Evolutionary conservation across 345 rosid genomes (phyloP), one percentile per base, ranked within the genome.

Genomic region (Fremontodendron californicum): DNA sequence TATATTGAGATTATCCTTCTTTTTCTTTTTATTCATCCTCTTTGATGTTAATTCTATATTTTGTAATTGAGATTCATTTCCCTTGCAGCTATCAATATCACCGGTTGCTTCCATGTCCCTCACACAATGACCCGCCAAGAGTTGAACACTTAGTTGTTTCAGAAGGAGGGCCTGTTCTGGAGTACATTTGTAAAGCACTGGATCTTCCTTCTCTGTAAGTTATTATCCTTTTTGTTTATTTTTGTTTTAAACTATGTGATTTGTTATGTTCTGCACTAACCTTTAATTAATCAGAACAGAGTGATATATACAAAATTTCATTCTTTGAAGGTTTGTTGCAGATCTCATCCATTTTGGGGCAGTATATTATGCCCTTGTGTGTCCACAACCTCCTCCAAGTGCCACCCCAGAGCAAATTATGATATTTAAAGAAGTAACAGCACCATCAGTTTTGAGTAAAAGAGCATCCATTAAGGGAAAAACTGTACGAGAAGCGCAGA

Each of bases 261-360:
- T 68, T 0, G 8, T 46, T 19, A 12, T 58, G 43, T 81, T 60
- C 9, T 42, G 8, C 40, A 19, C 4, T 71, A 75, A 9, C 64
- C 39, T 75, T 27, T 43, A 58, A 48, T 77, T 45, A 49, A 75
- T 70, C 54, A 48, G 69, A 71, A 70, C 75, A 61, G 78, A 67
- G 70, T 81, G 81, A 86, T 83, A 71, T 77, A 66, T 75, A 73
- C 80, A 64, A 83, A 80, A 13, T 83, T 78, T 83, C 85, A 85
- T 89, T 82, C 81, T 88, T 51, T 91, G 92, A 93, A 93, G 98
- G 89, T 95, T 82, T 91, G 95, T 91, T 88, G 90, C 96, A 90
- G 98, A 95, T 88, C 98, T 95, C 74, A 93, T 95, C 25, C 87
- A 82, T 40, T 95, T 95, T 82, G 99, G 99, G 84, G 96, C 97